These are phyloP conservation scores for Incumbomyces delicatus DNA, from an alignment of 2,329 filamentous ascomycete species.

Conservation along the genomic window DNA sequence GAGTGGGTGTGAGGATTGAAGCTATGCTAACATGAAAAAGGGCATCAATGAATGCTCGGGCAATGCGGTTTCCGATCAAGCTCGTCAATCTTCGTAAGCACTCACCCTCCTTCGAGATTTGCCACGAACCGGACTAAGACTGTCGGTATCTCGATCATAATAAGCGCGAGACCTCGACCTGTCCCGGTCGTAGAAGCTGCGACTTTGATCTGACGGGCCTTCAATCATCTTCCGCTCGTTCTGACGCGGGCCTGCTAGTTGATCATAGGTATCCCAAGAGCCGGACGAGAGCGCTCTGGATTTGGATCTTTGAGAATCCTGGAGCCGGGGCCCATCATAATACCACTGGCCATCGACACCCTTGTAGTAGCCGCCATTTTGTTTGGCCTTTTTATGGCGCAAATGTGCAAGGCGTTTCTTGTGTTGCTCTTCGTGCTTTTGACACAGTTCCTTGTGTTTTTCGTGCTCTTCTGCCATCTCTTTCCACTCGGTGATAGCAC, in stretches of 20 bases:
- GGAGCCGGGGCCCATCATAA: conserved; percentile 16
- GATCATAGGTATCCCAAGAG: background rate
- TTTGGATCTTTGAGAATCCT: conserved; percentile 4
- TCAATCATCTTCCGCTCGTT: conserved; percentile 3
- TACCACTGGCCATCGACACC: conserved; percentile 20
- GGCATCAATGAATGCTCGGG: conserved; percentile 1
- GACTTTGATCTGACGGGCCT: background rate
- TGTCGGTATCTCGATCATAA: conserved; percentile 1
- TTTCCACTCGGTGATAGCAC: conserved; percentile 57
- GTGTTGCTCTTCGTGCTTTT: conserved; percentile 32
- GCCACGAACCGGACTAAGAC: background rate
- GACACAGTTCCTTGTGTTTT: conserved; percentile 45
- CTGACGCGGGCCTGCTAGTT: conserved; percentile 2
- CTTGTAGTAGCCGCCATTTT: conserved; percentile 20
- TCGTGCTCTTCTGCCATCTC: conserved; percentile 55
- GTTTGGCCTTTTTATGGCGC: conserved; percentile 12
- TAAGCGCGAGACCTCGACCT: background rate
- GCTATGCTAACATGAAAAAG: background rate
- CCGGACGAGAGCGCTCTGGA: background rate
- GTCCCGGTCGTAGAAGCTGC: conserved; percentile 2
- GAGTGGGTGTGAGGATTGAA: background rate
- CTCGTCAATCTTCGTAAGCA: conserved; percentile 1
- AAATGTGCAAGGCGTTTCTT: conserved; percentile 18
- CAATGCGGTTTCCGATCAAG: background rate
- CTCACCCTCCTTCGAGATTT: conserved; percentile 1